Conservation (phyloP, 2,329 filamentous ascomycete genomes). For the Exophiala dermatitidis region DNA sequence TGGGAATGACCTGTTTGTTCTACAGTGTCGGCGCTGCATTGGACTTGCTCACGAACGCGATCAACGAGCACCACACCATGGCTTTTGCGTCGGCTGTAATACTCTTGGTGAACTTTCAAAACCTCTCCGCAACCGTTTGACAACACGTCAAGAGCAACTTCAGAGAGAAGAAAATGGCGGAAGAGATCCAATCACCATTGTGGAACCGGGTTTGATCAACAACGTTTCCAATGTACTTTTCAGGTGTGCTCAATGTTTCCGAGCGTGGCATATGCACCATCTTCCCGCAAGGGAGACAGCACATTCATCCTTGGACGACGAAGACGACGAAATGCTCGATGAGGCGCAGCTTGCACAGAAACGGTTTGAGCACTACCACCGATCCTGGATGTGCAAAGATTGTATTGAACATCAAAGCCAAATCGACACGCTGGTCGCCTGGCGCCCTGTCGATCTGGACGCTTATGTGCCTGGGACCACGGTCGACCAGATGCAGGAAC, state of each 20-base stretch:
- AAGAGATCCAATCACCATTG: conserved; percentile 63
- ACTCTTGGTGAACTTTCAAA: conserved; percentile 60
- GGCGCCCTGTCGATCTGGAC: conserved; percentile 63
- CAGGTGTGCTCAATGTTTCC: conserved; percentile 67
- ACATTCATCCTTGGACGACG: conserved; percentile 26
- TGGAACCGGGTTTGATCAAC: conserved; percentile 61
- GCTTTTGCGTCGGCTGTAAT: conserved; percentile 64
- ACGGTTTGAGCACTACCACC: conserved; percentile 64
- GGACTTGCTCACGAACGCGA: conserved; percentile 63
- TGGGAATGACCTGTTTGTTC: conserved; percentile 65
- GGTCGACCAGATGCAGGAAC: conserved; percentile 56
- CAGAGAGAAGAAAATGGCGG: conserved; percentile 71
- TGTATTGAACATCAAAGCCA: conserved; percentile 61
- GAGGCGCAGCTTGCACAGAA: conserved; percentile 50
- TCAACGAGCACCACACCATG: conserved; percentile 58
- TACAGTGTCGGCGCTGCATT: conserved; percentile 85
- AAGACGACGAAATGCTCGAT: conserved; percentile 33
- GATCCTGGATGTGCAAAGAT: conserved; percentile 71
- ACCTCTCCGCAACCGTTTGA: conserved; percentile 66
- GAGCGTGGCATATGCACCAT: conserved; percentile 79
- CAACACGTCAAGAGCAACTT: conserved; percentile 73
- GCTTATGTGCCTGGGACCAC: conserved; percentile 48
- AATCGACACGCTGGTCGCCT: conserved; percentile 74
- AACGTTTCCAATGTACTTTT: conserved; percentile 72
- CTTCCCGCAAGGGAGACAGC: conserved; percentile 47